These are phyloP conservation scores for Trichoderma hamatum DNA, from an alignment of 2,329 filamentous ascomycete genomes.

Conservation along the genomic window DNA sequence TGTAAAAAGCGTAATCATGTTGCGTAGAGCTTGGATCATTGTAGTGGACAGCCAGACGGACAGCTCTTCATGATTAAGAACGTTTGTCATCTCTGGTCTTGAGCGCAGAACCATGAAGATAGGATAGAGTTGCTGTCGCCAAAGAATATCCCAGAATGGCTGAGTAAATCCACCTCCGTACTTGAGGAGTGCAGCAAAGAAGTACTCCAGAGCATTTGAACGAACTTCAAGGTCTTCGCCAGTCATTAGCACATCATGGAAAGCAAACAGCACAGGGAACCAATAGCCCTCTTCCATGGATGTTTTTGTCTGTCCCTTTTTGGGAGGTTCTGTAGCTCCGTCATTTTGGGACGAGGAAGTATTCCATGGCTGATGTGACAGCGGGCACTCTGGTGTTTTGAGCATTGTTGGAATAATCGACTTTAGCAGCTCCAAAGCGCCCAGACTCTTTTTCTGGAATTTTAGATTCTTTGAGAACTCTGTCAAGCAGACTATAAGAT, in stretches of 20 bases:
- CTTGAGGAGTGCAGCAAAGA: constrained; percentile 89
- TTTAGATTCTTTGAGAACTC: constrained; percentile 98
- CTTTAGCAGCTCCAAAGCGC: constrained; percentile 93
- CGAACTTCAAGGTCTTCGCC: constrained; percentile 97
- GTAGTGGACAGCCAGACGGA: constrained; percentile 99
- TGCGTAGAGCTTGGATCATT: constrained; percentile 96
- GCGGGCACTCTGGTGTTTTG: constrained; percentile 89
- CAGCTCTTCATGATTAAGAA: constrained; percentile 91
- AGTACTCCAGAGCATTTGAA: constrained; percentile 87
- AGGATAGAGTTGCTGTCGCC: constrained; percentile 93
- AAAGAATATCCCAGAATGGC: constrained; percentile 98
- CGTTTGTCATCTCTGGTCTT: constrained; percentile 94
- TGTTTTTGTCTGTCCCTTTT: constrained; percentile 69
- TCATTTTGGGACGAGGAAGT: background rate
- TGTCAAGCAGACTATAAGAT: constrained; percentile 92
- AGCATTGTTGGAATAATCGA: constrained; percentile 94
- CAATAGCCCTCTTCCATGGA: constrained; percentile 97
- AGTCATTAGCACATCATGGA: constrained; percentile 99
- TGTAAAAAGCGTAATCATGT: constrained; percentile 98
- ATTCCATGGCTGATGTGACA: constrained; percentile 59
- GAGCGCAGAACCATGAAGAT: constrained; percentile 99
- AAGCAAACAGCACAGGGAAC: constrained; percentile 97
- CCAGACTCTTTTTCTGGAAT: constrained; percentile 97
- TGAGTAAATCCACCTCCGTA: constrained; percentile 90
- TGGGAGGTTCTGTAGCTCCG: constrained; percentile 44